phyloP scores from a whole-genome alignment of 2,329 filamentous ascomycete species.

The Aspergillus glaucus region DNA sequence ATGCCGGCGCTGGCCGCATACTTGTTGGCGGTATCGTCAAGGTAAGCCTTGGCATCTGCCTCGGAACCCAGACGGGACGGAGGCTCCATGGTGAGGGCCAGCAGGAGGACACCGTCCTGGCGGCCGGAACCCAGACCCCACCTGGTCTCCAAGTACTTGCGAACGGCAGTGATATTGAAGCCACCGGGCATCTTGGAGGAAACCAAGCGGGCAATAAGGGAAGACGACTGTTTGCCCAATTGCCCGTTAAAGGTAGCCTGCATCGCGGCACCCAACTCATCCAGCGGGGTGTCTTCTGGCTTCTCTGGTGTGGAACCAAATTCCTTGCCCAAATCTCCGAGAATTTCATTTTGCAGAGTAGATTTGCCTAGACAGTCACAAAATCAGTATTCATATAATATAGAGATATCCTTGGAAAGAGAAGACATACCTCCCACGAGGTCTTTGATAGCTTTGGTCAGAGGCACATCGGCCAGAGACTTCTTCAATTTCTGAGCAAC shows the following conservation, averaged over 20 bases:
- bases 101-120: constrained; percentile 82
- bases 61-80: constrained; percentile 82
- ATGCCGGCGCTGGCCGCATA: constrained; percentile 81
- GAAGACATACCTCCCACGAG: constrained; percentile 77
- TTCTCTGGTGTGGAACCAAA: constrained; percentile 98
- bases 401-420: background rate
- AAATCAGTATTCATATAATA: constrained; percentile 5
- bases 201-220: constrained; percentile 86
- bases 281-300: constrained; percentile 92
- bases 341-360: constrained; percentile 95
- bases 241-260: constrained; percentile 98
- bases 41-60: constrained; percentile 81
- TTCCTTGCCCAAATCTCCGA: constrained; percentile 95
- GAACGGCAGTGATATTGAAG: constrained; percentile 94
- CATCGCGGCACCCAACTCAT: constrained; percentile 91
- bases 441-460: constrained; percentile 97
- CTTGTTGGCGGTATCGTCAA: constrained; percentile 83
- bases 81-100: constrained; percentile 91
- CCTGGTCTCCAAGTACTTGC: constrained; percentile 89
- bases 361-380: constrained; percentile 67
- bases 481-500: constrained; percentile 99
- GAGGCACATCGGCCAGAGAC: constrained; percentile 74
- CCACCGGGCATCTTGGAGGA: constrained; percentile 99
- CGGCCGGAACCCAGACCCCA: constrained; percentile 84
- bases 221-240: constrained; percentile 92